These are phyloP conservation scores for Gliomastix tumulicola DNA, from an alignment of 2,329 filamentous ascomycete genomes.

Conservation along the genomic window DNA sequence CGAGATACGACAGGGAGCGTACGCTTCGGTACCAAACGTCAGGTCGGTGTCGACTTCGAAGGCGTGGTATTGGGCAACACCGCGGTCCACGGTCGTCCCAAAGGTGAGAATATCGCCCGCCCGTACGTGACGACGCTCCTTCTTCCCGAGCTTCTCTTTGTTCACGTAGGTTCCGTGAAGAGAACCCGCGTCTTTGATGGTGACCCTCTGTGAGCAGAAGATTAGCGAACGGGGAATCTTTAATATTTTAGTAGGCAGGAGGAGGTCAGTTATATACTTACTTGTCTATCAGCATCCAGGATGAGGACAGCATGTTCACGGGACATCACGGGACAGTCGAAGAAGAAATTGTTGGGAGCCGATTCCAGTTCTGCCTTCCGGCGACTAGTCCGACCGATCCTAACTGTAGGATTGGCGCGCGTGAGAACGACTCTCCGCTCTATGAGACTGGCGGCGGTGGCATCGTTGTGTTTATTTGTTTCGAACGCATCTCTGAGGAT, in stretches of 20 bases:
- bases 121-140: conserved; percentile 9
- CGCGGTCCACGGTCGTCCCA: conserved; percentile 25
- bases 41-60: conserved; percentile 25
- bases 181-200: conserved; percentile 38
- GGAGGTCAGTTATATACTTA: conserved; percentile 21
- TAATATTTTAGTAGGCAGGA: too few species aligned
- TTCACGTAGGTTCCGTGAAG: conserved; percentile 48
- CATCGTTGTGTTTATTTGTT: too few species aligned
- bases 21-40: conserved; percentile 16
- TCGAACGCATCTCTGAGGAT: too few species aligned
- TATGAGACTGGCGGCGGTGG: conserved; percentile 8
- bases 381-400: conserved; percentile 39
- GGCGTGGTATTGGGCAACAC: conserved; percentile 24
- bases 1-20: conserved; percentile 1
- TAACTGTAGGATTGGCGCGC: conserved; percentile 15
- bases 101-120: conserved; percentile 25
- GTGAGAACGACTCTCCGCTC: conserved; percentile 22
- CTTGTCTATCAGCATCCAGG: conserved; percentile 35
- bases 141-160: conserved; percentile 11
- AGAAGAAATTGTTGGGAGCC: conserved; percentile 50
- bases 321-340: conserved; percentile 67
- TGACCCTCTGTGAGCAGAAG: conserved; percentile 39
- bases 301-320: conserved; percentile 54
- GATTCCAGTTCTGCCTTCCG: conserved; percentile 22
- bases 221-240: too few species aligned